Evolutionary conservation across 140 eudicot genomes (phyloP).

Genomic region (Senecio squalidus): DNA sequence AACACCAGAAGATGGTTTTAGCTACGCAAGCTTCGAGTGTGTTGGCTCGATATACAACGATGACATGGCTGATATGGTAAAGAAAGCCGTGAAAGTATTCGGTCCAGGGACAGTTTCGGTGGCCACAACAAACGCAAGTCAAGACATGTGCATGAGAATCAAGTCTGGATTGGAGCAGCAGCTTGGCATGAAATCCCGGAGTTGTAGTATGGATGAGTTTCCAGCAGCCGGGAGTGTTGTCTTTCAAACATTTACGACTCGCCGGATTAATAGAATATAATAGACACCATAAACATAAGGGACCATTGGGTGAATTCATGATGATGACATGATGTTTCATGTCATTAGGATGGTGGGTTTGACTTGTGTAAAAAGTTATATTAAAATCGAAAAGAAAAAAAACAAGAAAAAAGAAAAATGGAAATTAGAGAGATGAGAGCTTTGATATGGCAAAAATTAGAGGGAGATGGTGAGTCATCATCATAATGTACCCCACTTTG

Average conservation of each 20-base stretch:
- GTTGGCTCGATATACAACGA: slow-evolving; percentile 50
- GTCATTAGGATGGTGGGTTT: slow-evolving; percentile 55
- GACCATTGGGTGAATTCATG: slow-evolving; percentile 38
- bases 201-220: slow-evolving; percentile 58
- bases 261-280: slow-evolving; percentile 43
- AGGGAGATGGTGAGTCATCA: slow-evolving; percentile 29
- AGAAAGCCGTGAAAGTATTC: slow-evolving; percentile 64
- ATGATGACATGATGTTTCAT: slow-evolving; percentile 32
- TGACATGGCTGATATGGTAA: slow-evolving; percentile 40
- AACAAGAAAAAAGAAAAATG: background rate
- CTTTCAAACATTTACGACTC: slow-evolving; percentile 61
- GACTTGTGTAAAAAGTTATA: slow-evolving; percentile 59
- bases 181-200: slow-evolving; percentile 71
- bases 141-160: slow-evolving; percentile 45
- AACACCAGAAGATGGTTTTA: slow-evolving; percentile 85
- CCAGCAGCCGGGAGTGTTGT: slow-evolving; percentile 69
- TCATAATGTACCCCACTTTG: slow-evolving; percentile 84
- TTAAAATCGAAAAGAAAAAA: background rate
- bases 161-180: slow-evolving; percentile 41
- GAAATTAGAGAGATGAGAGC: slow-evolving; percentile 14
- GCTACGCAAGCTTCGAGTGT: slow-evolving; percentile 84
- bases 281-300: slow-evolving; percentile 3
- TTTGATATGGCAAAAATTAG: slow-evolving; percentile 28
- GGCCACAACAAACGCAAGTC: slow-evolving; percentile 40
- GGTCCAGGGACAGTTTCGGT: slow-evolving; percentile 66